Evolutionary conservation across 208 protist genomes (phyloP).

Genomic region (Acanthamoeba quina): DNA sequence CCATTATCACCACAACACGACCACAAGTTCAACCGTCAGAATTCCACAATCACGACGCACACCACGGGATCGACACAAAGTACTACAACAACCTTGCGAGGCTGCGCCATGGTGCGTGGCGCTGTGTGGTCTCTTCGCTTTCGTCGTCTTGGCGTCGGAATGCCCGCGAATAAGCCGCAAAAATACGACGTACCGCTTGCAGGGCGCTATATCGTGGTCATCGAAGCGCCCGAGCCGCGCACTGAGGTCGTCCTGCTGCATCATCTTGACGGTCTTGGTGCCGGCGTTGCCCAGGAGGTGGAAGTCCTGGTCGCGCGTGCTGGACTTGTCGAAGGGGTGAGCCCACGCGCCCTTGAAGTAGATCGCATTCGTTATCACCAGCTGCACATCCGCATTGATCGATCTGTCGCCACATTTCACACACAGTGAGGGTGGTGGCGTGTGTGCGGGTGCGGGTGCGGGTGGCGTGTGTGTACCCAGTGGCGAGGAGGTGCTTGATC

Average conservation of each 20-base stretch:
- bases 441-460: no score
- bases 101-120: no score
- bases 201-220: background rate
- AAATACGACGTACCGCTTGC: no score
- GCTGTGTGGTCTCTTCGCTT: background rate
- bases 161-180: no score
- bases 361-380: slow-evolving; percentile 47
- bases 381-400: background rate
- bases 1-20: background rate
- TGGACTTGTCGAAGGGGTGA: background rate
- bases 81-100: no score
- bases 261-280: background rate
- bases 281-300: background rate
- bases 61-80: no score
- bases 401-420: no score
- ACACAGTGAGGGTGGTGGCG: no score
- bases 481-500: slow-evolving; percentile 1
- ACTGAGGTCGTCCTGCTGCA: background rate
- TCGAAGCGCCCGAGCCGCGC: background rate
- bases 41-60: no score
- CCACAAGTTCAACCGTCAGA: no score
- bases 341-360: slow-evolving; percentile 10
- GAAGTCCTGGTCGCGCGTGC: background rate
- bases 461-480: background rate
- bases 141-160: no score